phyloP scores from a whole-genome alignment of 2,329 filamentous ascomycete species.

The Arthroderma sp. region DNA sequence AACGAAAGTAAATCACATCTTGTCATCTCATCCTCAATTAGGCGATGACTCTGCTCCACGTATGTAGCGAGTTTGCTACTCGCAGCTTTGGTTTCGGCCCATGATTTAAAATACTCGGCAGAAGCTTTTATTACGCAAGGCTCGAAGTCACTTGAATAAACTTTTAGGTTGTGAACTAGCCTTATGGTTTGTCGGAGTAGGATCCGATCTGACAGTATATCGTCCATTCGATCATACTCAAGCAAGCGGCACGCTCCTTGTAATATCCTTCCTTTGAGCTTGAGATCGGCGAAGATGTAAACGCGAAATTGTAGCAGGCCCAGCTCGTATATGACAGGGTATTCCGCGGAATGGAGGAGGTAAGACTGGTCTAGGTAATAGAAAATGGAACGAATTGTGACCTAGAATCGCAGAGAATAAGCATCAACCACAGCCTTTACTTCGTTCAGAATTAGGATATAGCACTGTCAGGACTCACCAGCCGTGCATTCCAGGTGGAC shows the following conservation, averaged over 20 bases:
- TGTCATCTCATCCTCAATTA: slow-evolving; percentile 59
- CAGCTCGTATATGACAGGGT: slow-evolving; percentile 66
- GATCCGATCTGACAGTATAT: slow-evolving; percentile 43
- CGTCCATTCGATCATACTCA: slow-evolving; percentile 51
- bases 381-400: slow-evolving; percentile 73
- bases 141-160: slow-evolving; percentile 72
- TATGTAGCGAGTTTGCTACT: slow-evolving; percentile 58
- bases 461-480: slow-evolving; percentile 41
- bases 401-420: slow-evolving; percentile 30
- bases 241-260: slow-evolving; percentile 66
- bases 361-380: slow-evolving; percentile 90
- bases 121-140: slow-evolving; percentile 57
- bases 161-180: slow-evolving; percentile 72
- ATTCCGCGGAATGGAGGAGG: slow-evolving; percentile 58
- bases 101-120: slow-evolving; percentile 52
- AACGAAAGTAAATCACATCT: slow-evolving; percentile 72
- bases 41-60: slow-evolving; percentile 52
- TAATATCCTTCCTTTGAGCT: slow-evolving; percentile 42
- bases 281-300: slow-evolving; percentile 41
- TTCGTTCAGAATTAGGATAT: background rate
- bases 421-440: background rate
- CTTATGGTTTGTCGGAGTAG: slow-evolving; percentile 64
- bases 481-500: slow-evolving; percentile 64
- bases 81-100: slow-evolving; percentile 53
- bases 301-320: slow-evolving; percentile 61